Conservation (phyloP, 148 eudicot species). For the Rhododendron mucronatum region DNA sequence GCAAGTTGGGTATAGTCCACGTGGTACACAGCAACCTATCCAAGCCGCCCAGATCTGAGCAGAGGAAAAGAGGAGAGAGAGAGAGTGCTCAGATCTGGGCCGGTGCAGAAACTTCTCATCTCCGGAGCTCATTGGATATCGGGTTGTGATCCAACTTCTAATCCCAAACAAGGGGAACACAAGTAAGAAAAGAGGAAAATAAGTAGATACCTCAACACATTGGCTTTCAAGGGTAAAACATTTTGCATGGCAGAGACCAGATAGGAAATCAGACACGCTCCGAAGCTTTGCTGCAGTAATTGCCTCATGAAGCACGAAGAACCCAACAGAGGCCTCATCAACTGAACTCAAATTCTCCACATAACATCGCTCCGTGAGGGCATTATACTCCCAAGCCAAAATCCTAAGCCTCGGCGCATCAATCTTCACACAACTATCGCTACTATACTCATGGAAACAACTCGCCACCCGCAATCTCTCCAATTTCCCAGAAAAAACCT, state of each 20-base stretch:
- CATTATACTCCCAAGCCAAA: slow-evolving; percentile 43
- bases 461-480: slow-evolving; percentile 29
- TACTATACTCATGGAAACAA: slow-evolving; percentile 33
- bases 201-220: slow-evolving; percentile 40
- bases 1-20: too few species aligned
- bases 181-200: neutral
- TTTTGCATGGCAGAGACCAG: slow-evolving; percentile 36
- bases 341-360: slow-evolving; percentile 25
- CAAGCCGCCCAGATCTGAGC: too few species aligned
- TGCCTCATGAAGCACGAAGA: slow-evolving; percentile 16
- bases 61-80: too few species aligned
- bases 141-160: too few species aligned
- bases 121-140: too few species aligned
- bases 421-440: slow-evolving; percentile 27
- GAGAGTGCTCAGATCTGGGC: too few species aligned
- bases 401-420: slow-evolving; percentile 34
- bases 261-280: slow-evolving; percentile 29
- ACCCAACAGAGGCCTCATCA: slow-evolving; percentile 41
- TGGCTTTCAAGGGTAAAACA: slow-evolving; percentile 34
- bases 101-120: too few species aligned
- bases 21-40: too few species aligned
- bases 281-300: slow-evolving; percentile 18
- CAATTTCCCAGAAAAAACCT: slow-evolving; percentile 24
- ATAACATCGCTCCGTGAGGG: slow-evolving; percentile 22
- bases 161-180: too few species aligned